phyloP scores from a whole-genome alignment of 495 filamentous ascomycete genomes.

The Aspergillus sclerotioniger region DNA sequence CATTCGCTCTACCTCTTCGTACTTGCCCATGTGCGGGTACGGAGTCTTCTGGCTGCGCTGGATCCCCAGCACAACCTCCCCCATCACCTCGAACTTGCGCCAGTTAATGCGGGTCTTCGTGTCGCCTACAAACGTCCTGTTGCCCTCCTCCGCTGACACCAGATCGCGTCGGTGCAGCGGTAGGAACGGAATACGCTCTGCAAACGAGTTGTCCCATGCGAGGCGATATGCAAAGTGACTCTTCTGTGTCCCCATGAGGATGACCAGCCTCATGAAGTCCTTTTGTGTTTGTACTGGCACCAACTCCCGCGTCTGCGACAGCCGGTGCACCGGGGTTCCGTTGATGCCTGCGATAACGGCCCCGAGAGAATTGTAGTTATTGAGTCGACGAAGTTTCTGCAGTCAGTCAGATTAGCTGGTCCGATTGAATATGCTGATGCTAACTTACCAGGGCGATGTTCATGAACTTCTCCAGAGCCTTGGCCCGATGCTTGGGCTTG shows the following conservation, averaged over 20 bases:
- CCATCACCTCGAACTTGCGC: slow-evolving; percentile 97
- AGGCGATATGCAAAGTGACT: slow-evolving; percentile 91
- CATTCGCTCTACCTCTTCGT: slow-evolving; percentile 65
- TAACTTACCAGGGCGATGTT: slow-evolving; percentile 59
- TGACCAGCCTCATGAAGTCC: slow-evolving; percentile 81
- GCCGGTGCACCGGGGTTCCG: slow-evolving; percentile 80
- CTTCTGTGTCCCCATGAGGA: slow-evolving; percentile 90
- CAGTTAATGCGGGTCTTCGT: slow-evolving; percentile 83
- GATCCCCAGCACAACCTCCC: slow-evolving; percentile 84
- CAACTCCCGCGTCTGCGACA: slow-evolving; percentile 76
- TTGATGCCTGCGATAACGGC: slow-evolving; percentile 93
- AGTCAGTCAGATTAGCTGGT: not conserved
- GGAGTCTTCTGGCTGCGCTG: slow-evolving; percentile 86
- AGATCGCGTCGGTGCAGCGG: slow-evolving; percentile 89
- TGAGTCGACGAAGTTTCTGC: slow-evolving; percentile 78
- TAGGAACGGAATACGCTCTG: slow-evolving; percentile 88
- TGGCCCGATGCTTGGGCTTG: slow-evolving; percentile 91
- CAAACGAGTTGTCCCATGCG: slow-evolving; percentile 91
- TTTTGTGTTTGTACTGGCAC: slow-evolving; percentile 67
- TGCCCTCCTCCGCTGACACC: slow-evolving; percentile 88
- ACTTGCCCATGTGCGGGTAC: slow-evolving; percentile 66
- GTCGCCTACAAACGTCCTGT: slow-evolving; percentile 77
- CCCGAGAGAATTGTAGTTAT: slow-evolving; percentile 95
- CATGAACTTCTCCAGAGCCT: slow-evolving; percentile 94
- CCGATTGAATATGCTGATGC: not conserved